Base-by-base conservation (phyloP, 164 flowering plant species). In the Magnolia changhungtana region DNA sequence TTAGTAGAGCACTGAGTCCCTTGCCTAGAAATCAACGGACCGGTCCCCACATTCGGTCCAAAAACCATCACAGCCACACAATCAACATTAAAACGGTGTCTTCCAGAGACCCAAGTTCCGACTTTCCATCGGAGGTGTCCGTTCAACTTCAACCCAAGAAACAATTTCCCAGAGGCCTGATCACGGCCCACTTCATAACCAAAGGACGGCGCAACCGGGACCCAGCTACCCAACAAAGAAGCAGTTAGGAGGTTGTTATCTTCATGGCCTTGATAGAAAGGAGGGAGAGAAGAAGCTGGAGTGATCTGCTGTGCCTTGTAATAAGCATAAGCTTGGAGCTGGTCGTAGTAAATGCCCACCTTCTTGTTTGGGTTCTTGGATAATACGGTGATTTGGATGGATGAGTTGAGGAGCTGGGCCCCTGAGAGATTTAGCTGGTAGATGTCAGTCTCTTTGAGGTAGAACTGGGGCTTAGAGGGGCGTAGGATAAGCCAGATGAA, bases 101-200 rank as follows among this genome's bases (percentile, higher is more conserved):
- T 72, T 1, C 92, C 83, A 2, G 96, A 91, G 49, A 88, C 89
- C 92, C 90, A 91, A 24, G 87, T 84, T 50, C 93, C 91, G 7
- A 91, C 88, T 75, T 86, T 91, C 96, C 96, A 91, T 64, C 92
- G 72, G 0, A 91, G 71, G 81, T 76, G 74, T 2, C 96, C 96
- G 27, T 80, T 82, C 50, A 86, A 70, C 81, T 86, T 89, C 20
- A 91, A 19, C 14, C 64, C 81, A 67, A 91, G 58, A 8, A 81
- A 77, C 16, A 91, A 67, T 71, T 78, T 85, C 10, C 93, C 93
- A 0, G 78, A 74, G 2, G 77, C 74, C 80, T 84, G 90, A 73
- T 90, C 91, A 0, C 87, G 85, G 1, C 79, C 80, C 61, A 91
- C 83, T 72, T 89, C 88, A 64, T 86, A 83, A 7, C 86, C 84